A percentile compares a stretch with the other conserved stretches of the same genome.
phyloP scores from a whole-genome alignment of 495 filamentous ascomycete genomes.

The Hypoxylon rickii region DNA sequence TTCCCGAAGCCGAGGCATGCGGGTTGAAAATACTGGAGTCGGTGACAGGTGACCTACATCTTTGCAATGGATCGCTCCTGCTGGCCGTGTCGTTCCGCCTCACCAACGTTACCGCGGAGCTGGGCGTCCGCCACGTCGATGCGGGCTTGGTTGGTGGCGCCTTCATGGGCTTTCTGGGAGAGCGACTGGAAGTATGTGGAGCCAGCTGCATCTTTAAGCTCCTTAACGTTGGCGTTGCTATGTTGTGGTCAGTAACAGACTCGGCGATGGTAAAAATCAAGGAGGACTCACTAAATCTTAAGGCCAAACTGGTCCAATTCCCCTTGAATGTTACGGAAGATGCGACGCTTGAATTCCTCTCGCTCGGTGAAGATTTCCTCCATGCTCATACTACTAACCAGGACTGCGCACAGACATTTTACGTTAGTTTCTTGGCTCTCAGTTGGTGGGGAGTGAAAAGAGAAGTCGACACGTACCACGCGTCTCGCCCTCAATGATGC shows the following conservation, averaged over 20 bases:
- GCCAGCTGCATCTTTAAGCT: constrained; percentile 76
- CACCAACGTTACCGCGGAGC: constrained; percentile 77
- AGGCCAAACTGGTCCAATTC: constrained; percentile 77
- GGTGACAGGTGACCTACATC: constrained; percentile 50
- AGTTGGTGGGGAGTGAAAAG: no score
- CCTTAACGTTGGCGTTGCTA: constrained; percentile 82
- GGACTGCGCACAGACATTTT: no score
- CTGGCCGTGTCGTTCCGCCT: constrained; percentile 74
- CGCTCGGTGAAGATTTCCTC: constrained; percentile 83
- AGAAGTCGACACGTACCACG: no score
- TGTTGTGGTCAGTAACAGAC: no score
- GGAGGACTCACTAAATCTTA: no score
- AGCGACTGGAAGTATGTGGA: constrained; percentile 79
- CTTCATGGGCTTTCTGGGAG: constrained; percentile 80
- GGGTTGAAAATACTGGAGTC: neutral
- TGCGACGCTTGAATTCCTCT: constrained; percentile 77
- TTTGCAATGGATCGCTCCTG: constrained; percentile 81
- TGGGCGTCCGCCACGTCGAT: constrained; percentile 81
- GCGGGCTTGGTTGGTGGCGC: constrained; percentile 75
- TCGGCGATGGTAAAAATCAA: no score
- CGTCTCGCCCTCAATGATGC: constrained; percentile 86
- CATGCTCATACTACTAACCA: constrained; percentile 66
- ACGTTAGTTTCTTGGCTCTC: constrained; percentile 16
- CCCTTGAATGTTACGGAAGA: constrained; percentile 75
- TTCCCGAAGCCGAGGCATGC: constrained; percentile 4